These are phyloP conservation scores for Fraxinus greggii DNA, from an alignment of 305 asterid species.

Conservation along the genomic window DNA sequence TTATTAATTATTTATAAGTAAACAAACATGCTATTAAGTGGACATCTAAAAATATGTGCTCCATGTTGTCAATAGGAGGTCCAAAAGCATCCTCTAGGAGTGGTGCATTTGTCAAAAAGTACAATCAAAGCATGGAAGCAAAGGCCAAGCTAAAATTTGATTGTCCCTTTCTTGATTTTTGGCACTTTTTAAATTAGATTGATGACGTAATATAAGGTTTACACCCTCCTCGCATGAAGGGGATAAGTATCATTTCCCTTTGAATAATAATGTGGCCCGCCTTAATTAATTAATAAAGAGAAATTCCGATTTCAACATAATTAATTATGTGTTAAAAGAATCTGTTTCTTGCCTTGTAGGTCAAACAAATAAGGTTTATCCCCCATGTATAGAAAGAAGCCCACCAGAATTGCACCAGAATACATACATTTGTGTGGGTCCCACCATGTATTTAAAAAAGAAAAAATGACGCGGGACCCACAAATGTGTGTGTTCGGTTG, in stretches of 20 bases:
- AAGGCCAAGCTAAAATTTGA: constrained; percentile 23
- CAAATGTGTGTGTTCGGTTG: too few relatives aligned
- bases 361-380: too few relatives aligned
- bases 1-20: not conserved
- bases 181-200: constrained; percentile 15
- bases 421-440: too few relatives aligned
- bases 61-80: not conserved
- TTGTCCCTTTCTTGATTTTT: constrained; percentile 15
- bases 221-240: too few relatives aligned
- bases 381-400: too few relatives aligned
- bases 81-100: not conserved
- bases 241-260: too few relatives aligned
- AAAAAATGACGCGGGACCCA: too few relatives aligned
- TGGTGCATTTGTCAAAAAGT: constrained; percentile 20
- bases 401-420: too few relatives aligned
- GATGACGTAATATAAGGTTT: not conserved
- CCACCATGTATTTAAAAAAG: too few relatives aligned
- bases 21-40: not conserved
- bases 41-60: not conserved
- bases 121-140: constrained; percentile 7
- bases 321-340: not conserved
- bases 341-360: constrained; percentile 29
- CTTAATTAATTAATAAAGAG: constrained; percentile 8
- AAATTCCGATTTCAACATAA: constrained; percentile 9
- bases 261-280: constrained; percentile 27